Conservation (phyloP, 495 filamentous ascomycete genomes). For the Cryomyces minteri region DNA sequence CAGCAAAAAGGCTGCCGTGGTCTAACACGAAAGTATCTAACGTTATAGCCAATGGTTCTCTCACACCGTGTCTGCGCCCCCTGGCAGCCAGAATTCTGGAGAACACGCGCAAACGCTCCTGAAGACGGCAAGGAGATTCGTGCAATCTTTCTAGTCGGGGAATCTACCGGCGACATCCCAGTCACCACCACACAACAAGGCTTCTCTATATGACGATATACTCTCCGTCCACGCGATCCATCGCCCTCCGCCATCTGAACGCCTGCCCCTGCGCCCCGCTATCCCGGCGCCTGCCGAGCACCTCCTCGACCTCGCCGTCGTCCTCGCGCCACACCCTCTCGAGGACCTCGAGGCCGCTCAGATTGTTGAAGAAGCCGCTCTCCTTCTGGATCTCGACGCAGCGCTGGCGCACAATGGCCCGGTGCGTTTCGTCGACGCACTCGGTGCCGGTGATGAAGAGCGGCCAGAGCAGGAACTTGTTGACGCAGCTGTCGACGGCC, state of each 20-base stretch:
- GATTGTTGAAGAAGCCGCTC: constrained; percentile 82
- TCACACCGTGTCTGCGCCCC: too few species aligned
- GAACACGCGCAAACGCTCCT: too few species aligned
- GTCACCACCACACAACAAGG: too few species aligned
- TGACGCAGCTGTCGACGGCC: constrained; percentile 36
- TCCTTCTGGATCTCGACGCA: constrained; percentile 75
- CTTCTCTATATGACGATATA: constrained; percentile 57
- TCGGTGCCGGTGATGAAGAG: constrained; percentile 83
- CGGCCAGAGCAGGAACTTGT: constrained; percentile 89
- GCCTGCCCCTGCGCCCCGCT: constrained; percentile 17
- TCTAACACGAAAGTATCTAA: too few species aligned
- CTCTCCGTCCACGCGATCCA: constrained; percentile 62
- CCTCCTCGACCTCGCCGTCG: constrained; percentile 19
- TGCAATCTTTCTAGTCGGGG: too few species aligned
- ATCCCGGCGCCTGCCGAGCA: constrained; percentile 2
- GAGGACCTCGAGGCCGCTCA: constrained; percentile 67
- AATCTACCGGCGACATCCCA: too few species aligned
- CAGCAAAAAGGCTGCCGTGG: too few species aligned
- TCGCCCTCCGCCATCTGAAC: constrained; percentile 63
- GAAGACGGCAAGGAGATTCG: too few species aligned
- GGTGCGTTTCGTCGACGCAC: constrained; percentile 67
- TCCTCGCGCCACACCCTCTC: constrained; percentile 61
- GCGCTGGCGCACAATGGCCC: constrained; percentile 54
- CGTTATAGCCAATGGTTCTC: too few species aligned
- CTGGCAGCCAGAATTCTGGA: too few species aligned